Conservation (phyloP, 495 filamentous ascomycete genomes). For the Parmelia sp. region DNA sequence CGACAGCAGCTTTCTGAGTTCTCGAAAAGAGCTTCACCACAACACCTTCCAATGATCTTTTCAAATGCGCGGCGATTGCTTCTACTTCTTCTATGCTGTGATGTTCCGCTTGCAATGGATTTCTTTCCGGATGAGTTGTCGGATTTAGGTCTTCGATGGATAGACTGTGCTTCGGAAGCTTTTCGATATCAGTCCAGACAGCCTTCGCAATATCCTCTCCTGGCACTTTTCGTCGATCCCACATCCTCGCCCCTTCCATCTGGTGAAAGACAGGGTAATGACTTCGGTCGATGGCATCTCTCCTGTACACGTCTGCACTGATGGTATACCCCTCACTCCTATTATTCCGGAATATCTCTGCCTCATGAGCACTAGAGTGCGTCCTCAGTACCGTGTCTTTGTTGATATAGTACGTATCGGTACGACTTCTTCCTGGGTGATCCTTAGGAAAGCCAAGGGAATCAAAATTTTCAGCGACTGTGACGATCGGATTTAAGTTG, state of each 20-base stretch:
- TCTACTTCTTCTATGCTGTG: slow-evolving; percentile 73
- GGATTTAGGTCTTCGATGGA: slow-evolving; percentile 81
- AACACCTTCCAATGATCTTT: slow-evolving; percentile 80
- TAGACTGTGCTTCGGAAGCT: slow-evolving; percentile 63
- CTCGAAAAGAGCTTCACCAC: slow-evolving; percentile 82
- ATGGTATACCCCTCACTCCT: slow-evolving; percentile 77
- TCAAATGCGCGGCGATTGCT: slow-evolving; percentile 78
- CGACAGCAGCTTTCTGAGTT: slow-evolving; percentile 59
- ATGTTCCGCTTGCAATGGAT: slow-evolving; percentile 68
- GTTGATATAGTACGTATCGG: slow-evolving; percentile 96
- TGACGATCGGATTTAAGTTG: slow-evolving; percentile 75
- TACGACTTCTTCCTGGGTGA: slow-evolving; percentile 80
- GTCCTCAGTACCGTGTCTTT: slow-evolving; percentile 76
- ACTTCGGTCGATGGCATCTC: slow-evolving; percentile 88
- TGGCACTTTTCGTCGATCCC: slow-evolving; percentile 62
- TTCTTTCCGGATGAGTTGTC: slow-evolving; percentile 67
- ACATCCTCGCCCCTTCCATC: slow-evolving; percentile 91
- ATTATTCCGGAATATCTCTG: slow-evolving; percentile 64
- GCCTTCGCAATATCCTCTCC: slow-evolving; percentile 52
- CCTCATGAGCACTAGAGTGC: slow-evolving; percentile 90
- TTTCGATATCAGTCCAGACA: slow-evolving; percentile 58
- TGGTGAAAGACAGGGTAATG: slow-evolving; percentile 98
- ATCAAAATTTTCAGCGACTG: slow-evolving; percentile 85
- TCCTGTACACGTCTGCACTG: slow-evolving; percentile 90
- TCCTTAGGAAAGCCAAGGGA: slow-evolving; percentile 82